Evolutionary conservation across 2,329 filamentous ascomycete species (phyloP).

Genomic region (Claviceps lovelessii): DNA sequence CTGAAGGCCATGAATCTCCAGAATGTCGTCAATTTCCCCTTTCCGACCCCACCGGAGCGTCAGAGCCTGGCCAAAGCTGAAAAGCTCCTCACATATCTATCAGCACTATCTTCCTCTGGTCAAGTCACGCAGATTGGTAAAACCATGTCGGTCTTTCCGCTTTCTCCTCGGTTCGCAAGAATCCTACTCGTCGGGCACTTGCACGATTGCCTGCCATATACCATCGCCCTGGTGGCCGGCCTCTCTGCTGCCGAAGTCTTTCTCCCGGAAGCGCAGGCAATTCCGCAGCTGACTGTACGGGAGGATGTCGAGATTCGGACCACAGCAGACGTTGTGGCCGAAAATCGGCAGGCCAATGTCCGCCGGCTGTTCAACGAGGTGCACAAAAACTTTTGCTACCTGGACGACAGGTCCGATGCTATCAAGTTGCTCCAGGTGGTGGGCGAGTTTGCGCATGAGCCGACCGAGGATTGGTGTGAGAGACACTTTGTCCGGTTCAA

Average conservation of each 20-base stretch:
- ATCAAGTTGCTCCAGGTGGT: conserved; percentile 83
- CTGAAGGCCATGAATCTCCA: conserved; percentile 90
- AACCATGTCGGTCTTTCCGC: conserved; percentile 75
- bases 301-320: conserved; percentile 38
- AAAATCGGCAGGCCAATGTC: conserved; percentile 52
- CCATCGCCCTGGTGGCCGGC: conserved; percentile 75
- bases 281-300: conserved; percentile 39
- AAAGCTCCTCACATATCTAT: conserved; percentile 71
- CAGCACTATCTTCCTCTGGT: conserved; percentile 57
- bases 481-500: conserved; percentile 78
- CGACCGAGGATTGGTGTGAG: conserved; percentile 59
- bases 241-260: conserved; percentile 83
- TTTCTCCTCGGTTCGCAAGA: conserved; percentile 79
- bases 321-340: conserved; percentile 55
- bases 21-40: conserved; percentile 85
- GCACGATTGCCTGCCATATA: conserved; percentile 69
- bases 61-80: conserved; percentile 69
- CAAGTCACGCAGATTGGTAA: conserved; percentile 66
- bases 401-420: conserved; percentile 74
- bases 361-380: conserved; percentile 51
- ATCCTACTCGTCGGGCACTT: conserved; percentile 82
- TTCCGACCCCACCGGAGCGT: conserved; percentile 76
- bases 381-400: conserved; percentile 62
- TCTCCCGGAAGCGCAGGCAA: conserved; percentile 63
- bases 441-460: conserved; percentile 69